Evolutionary conservation across 176 grass and related monocot genomes (phyloP), one percentile per base, ranked within the genome.

Genomic region (Chrysopogon serrulatus): DNA sequence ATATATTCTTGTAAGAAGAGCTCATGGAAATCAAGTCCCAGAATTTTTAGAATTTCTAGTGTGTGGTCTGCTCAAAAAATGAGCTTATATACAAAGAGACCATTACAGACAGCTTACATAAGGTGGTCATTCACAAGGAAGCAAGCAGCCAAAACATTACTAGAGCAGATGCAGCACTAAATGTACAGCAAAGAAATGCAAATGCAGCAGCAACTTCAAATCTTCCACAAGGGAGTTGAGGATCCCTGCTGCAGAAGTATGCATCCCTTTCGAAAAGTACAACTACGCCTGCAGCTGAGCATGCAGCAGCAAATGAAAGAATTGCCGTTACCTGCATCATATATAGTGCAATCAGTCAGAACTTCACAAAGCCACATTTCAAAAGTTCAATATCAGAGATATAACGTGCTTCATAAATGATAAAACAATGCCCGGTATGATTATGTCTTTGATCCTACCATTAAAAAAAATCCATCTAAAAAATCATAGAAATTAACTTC

Each of bases 71-170:
- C 47, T 79, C 26, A 12, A 36, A 69, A 67, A 47, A 33, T 79
- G 19, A 83, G 40, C 26, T 48, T 10, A 33, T 10, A 68, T 62
- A 75, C 68, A 82, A 68, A 86, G 71, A 65, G 33, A 83, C 67
- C 51, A 42, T 65, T 54, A 88, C 73, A 59, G n/a, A 4, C 54
- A 75, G 68, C 45, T 86, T 82, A 49, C 81, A 91, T 74, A 92
- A 41, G 10, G 36, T 40, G 73, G 68, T 59, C 65, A 73, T 73
- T 98, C 82, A 98, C 71, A 84, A 41, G 2, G 96, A 93, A 44
- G 91, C 91, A 32, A 95, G 87, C 47, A 98, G 85, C 91, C 93
- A 93, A 83, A 95, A 93, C 85, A 93, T 92, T 76, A 95, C 79
- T 18, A 92, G 73, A 36, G 93, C 90, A 65, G 96, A 98, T 51